Evolutionary conservation across 2,329 filamentous ascomycete genomes (phyloP).

Genomic region (Alternaria longipes): DNA sequence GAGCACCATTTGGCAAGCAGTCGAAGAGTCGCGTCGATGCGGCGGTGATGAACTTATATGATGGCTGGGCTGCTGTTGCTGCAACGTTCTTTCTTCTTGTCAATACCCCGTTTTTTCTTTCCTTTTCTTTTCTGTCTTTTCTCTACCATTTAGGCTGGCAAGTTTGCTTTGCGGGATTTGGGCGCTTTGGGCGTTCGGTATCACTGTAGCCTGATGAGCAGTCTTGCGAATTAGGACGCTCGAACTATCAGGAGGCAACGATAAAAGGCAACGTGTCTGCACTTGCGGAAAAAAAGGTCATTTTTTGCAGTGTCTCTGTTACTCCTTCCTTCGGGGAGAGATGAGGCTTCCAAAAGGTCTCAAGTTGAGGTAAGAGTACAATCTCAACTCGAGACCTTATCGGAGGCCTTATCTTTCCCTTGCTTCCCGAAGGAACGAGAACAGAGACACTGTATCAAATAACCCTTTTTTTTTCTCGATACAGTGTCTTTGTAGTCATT

Average conservation of each 20-base stretch:
- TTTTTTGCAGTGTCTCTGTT: too few species aligned
- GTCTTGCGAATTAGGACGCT: constrained; percentile 10
- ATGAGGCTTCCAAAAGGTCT: too few species aligned
- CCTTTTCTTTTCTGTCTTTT: neutral
- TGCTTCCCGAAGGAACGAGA: too few species aligned
- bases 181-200: constrained; percentile 6
- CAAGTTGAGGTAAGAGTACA: too few species aligned
- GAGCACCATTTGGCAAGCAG: constrained; percentile 73
- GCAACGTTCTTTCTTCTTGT: neutral
- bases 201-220: constrained; percentile 1
- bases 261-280: neutral
- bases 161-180: neutral
- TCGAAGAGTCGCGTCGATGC: constrained; percentile 79
- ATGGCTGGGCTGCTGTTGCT: constrained; percentile 4
- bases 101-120: constrained; percentile 14
- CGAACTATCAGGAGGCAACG: neutral
- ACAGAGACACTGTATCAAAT: too few species aligned
- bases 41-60: constrained; percentile 80
- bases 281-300: neutral
- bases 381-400: too few species aligned
- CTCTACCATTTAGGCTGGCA: neutral
- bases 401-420: too few species aligned
- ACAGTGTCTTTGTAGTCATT: neutral
- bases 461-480: too few species aligned
- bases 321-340: too few species aligned